A percentile compares a stretch with the other conserved stretches of the same genome.
phyloP scores from a whole-genome alignment of 2,329 filamentous ascomycete genomes.

The Orbilia quercus region DNA sequence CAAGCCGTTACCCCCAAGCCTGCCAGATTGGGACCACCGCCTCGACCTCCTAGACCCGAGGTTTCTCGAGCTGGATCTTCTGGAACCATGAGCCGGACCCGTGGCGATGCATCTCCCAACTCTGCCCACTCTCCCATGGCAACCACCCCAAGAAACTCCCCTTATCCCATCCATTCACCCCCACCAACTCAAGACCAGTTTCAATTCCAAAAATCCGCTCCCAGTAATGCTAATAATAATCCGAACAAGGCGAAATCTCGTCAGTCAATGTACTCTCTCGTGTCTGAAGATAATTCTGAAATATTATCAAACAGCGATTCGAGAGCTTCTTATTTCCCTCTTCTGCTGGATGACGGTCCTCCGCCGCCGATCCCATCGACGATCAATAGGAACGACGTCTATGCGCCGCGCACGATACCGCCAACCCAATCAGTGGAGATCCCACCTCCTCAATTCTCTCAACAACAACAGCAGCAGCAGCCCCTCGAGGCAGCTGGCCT shows the following conservation, averaged over 20 bases:
- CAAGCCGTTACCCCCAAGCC: conserved; percentile 41
- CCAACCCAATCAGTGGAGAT: conserved; percentile 54
- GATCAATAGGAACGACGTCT: conserved; percentile 38
- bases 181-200: conserved; percentile 42
- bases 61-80: conserved; percentile 47
- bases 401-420: conserved; percentile 49
- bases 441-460: conserved; percentile 38
- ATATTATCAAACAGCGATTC: conserved; percentile 41
- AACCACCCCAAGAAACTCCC: conserved; percentile 39
- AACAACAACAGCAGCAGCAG: conserved; percentile 24
- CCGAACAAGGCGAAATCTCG: conserved; percentile 46
- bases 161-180: conserved; percentile 47
- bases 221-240: conserved; percentile 52
- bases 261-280: conserved; percentile 54
- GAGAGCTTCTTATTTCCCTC: conserved; percentile 49
- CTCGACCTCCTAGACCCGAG: conserved; percentile 43
- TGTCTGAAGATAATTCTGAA: conserved; percentile 47
- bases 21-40: conserved; percentile 56
- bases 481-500: conserved; percentile 5
- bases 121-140: conserved; percentile 44
- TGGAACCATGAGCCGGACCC: conserved; percentile 32
- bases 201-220: conserved; percentile 21
- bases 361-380: conserved; percentile 50
- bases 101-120: conserved; percentile 50
- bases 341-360: conserved; percentile 47